Conservation (phyloP, 2,329 filamentous ascomycete species). For the Fusarium aywerte region DNA sequence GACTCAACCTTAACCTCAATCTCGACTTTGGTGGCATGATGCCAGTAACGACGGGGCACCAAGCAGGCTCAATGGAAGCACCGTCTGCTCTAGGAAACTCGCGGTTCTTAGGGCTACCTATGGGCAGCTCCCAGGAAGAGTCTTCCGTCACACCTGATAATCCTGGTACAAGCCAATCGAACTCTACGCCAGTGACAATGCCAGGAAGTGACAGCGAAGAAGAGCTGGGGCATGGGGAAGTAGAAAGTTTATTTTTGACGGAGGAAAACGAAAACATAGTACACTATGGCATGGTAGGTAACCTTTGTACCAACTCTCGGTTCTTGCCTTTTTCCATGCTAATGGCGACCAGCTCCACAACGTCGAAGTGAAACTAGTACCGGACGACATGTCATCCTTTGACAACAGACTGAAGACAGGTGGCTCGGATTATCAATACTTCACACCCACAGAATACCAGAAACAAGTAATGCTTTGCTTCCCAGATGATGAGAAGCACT, state of each 20-base stretch:
- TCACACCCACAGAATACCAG: background rate
- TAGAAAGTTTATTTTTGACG: background rate
- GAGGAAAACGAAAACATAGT: background rate
- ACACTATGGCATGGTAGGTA: constrained; percentile 14
- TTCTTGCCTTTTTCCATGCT: fast-evolving
- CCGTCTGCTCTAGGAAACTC: fast-evolving
- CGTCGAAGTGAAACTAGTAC: constrained; percentile 13
- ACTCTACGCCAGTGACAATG: background rate
- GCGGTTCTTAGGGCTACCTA: background rate
- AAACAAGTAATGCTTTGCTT: constrained; percentile 14
- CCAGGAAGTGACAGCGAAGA: background rate
- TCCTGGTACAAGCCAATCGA: background rate
- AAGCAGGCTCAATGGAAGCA: fast-evolving
- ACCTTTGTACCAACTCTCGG: fast-evolving
- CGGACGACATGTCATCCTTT: constrained; percentile 1
- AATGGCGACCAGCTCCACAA: constrained; percentile 1
- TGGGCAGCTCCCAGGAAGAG: background rate
- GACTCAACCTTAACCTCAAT: background rate
- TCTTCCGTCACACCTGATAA: background rate
- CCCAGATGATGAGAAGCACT: background rate
- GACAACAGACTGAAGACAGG: background rate
- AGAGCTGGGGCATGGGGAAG: background rate
- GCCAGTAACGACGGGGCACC: background rate
- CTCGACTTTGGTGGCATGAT: background rate
- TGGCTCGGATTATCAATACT: background rate